These are phyloP conservation scores for Davidsoniella australis DNA, from an alignment of 2,329 filamentous ascomycete species.

Conservation along the genomic window DNA sequence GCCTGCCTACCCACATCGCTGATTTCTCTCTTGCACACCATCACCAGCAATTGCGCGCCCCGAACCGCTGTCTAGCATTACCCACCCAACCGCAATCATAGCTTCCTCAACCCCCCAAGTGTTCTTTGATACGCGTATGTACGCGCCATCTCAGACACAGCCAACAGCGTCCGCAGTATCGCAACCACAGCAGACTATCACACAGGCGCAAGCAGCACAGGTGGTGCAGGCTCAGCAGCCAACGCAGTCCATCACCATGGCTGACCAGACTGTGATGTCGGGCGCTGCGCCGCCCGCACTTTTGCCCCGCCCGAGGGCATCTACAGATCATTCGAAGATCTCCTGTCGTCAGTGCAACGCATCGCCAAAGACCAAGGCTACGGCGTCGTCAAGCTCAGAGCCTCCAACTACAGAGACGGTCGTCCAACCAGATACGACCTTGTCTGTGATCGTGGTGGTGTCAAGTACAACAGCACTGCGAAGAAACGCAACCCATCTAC, in stretches of 20 bases:
- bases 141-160: constrained; percentile 11
- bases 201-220: constrained; percentile 3
- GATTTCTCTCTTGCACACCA: constrained; percentile 11
- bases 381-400: constrained; percentile 43
- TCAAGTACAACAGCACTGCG: constrained; percentile 47
- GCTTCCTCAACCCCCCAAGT: constrained; percentile 7
- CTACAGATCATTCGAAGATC: constrained; percentile 40
- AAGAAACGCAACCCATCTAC: constrained; percentile 48
- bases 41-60: constrained; percentile 9
- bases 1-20: too few relatives aligned
- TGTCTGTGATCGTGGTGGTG: constrained; percentile 44
- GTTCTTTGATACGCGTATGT: constrained; percentile 12
- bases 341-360: constrained; percentile 39
- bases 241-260: constrained; percentile 18
- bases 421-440: constrained; percentile 46
- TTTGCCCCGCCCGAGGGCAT: constrained; percentile 43
- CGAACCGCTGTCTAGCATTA: constrained; percentile 7
- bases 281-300: constrained; percentile 29
- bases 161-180: constrained; percentile 1
- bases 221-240: constrained; percentile 1
- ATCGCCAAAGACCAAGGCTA: constrained; percentile 46
- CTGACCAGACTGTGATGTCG: constrained; percentile 24
- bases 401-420: constrained; percentile 45
- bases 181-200: not conserved
- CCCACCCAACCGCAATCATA: constrained; percentile 17